Percentiles rank a stretch among this genome's conserved stretches.
These are phyloP conservation scores for Yarrowia divulgata DNA, from an alignment of 805 yeast genomes.

Conservation along the genomic window DNA sequence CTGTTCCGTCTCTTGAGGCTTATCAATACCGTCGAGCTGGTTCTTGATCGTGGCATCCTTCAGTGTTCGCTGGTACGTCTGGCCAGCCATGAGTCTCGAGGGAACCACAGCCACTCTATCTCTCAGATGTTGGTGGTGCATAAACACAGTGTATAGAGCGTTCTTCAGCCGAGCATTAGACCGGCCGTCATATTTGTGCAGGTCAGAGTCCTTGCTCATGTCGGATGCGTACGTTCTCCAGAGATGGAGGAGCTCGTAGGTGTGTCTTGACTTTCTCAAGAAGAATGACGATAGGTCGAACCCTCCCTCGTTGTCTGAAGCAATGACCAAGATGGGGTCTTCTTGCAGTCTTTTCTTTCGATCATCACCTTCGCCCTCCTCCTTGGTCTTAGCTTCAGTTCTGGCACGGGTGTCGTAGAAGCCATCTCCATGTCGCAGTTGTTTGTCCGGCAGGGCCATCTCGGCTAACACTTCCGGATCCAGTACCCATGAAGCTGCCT, in stretches of 20 bases:
- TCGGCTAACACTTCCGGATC: conserved; percentile 9
- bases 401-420: conserved; percentile 19
- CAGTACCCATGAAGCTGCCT: conserved; percentile 9
- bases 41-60: background rate
- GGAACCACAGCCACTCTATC: conserved; percentile 28
- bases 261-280: conserved; percentile 4
- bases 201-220: conserved; percentile 22
- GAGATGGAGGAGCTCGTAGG: conserved; percentile 18
- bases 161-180: conserved; percentile 28
- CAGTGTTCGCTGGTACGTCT: conserved; percentile 1
- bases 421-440: conserved; percentile 27
- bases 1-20: conserved; percentile 20
- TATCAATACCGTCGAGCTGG: conserved; percentile 7
- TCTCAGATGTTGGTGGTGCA: conserved; percentile 24
- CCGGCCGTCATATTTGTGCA: conserved; percentile 18
- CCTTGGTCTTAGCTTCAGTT: conserved; percentile 13
- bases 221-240: conserved; percentile 32
- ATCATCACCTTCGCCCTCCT: conserved; percentile 12
- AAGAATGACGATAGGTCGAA: conserved; percentile 20
- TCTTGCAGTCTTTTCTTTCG: conserved; percentile 8
- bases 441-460: background rate
- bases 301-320: conserved; percentile 20
- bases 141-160: conserved; percentile 26
- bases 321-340: conserved; percentile 10
- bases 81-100: conserved; percentile 6